Conservation (phyloP, 306 rosid species). For the Corylus heterophylla region DNA sequence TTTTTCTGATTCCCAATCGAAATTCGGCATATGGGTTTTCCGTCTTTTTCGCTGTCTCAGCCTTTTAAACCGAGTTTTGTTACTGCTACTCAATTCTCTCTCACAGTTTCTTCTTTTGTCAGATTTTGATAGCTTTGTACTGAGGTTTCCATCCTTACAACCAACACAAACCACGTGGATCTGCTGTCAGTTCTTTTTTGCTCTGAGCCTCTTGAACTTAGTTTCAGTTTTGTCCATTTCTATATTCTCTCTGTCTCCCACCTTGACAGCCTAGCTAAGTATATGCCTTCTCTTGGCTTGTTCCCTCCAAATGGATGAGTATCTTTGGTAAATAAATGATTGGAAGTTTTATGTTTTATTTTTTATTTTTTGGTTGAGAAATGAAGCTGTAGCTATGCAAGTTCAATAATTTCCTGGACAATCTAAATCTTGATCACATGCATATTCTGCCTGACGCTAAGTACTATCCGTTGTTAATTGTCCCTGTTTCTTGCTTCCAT, state of each 20-base stretch:
- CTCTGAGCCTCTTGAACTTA: background rate
- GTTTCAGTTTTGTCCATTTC: background rate
- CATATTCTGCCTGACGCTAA: background rate
- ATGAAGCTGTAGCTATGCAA: background rate
- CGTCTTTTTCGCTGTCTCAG: slow-evolving; percentile 9
- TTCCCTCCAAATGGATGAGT: background rate
- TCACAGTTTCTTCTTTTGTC: background rate
- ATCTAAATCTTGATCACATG: background rate
- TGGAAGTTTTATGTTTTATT: background rate
- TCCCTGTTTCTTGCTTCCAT: background rate
- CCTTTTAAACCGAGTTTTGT: background rate
- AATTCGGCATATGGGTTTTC: slow-evolving; percentile 18
- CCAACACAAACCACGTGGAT: background rate
- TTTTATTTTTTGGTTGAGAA: background rate
- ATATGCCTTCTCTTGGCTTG: slow-evolving; percentile 1
- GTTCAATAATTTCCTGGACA: background rate
- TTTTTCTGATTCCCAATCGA: slow-evolving; percentile 22
- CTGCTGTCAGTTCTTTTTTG: background rate
- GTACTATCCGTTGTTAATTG: background rate
- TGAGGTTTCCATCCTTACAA: background rate
- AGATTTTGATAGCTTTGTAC: slow-evolving; percentile 10
- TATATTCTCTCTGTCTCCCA: background rate
- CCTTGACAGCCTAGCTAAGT: background rate
- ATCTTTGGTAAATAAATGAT: background rate
- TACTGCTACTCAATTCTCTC: background rate